phyloP scores from a whole-genome alignment of 495 filamentous ascomycete genomes.

The Penicillium psychrofluorescens region DNA sequence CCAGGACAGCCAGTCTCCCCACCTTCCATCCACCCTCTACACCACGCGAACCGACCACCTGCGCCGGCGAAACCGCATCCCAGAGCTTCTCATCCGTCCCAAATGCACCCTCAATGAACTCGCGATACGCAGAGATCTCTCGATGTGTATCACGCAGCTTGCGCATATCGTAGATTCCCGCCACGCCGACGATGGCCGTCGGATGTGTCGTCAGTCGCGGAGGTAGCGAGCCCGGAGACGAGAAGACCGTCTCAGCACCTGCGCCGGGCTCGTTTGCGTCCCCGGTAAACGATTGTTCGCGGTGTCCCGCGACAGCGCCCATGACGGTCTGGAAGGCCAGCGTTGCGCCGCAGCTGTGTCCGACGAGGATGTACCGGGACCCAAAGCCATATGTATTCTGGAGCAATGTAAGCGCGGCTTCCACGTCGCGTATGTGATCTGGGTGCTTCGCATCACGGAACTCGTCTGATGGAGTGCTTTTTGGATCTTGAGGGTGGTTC shows the following conservation, averaged over 20 bases:
- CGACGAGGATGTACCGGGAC: conserved; percentile 55
- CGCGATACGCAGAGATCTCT: conserved; percentile 43
- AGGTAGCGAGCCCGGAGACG: conserved; percentile 13
- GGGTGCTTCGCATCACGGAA: conserved; percentile 56
- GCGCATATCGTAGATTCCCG: conserved; percentile 61
- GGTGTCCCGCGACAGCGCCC: conserved; percentile 21
- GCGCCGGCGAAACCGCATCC: conserved; percentile 46
- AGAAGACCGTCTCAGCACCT: conserved; percentile 6
- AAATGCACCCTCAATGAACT: conserved; percentile 58
- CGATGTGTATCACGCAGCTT: conserved; percentile 41
- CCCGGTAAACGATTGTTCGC: conserved; percentile 10
- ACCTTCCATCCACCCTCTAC: conserved; percentile 32
- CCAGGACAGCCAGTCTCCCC: conserved; percentile 47
- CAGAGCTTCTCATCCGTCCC: conserved; percentile 44
- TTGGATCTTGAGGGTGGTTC: conserved; percentile 43
- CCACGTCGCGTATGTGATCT: conserved; percentile 65
- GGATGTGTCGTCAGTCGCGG: conserved; percentile 23
- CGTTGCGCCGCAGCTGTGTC: conserved; percentile 72
- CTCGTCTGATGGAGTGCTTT: conserved; percentile 23
- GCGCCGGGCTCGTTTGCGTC: conserved; percentile 1
- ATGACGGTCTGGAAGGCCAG: conserved; percentile 64
- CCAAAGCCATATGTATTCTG: conserved; percentile 45
- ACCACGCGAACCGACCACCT: conserved; percentile 21
- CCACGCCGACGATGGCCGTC: conserved; percentile 50
- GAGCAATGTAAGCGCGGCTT: conserved; percentile 53